Base-by-base conservation (phyloP, 1,139 yeast species). In the Cylindricascospora bacillispora region DNA sequence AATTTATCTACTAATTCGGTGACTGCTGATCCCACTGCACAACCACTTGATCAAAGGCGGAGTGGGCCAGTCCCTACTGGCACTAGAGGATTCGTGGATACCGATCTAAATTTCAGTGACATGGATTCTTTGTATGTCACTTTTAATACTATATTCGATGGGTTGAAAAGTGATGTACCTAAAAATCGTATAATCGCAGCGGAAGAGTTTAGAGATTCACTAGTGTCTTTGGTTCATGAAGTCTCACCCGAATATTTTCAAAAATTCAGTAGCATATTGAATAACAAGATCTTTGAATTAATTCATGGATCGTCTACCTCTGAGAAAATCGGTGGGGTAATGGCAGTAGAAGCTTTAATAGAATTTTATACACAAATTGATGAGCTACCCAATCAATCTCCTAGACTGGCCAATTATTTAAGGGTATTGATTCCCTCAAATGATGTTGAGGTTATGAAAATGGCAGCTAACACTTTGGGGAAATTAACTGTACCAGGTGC, bases 401-500 rank as follows among this genome's bases (percentile, higher is more conserved):
- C 95, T 4, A 63, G 97, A 39, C 74, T 82, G 49, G 92, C 94
- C 14, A 86, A 83, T 44, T 89, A 89, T 49, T 60, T 89, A 40
- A 68, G 94, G 26, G 73, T 79, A 16, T 68, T 85, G 31, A 75
- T 89, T 15, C 76, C 92, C 3, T 79, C 93, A 0, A 79, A 71
- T 41, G 95, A 89, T 47, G 64, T 75, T 21, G 80, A 73, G 20
- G 89, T 85, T 24, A 81, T 86, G 86, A 70, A 73, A 39, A 70
- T 79, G 20, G 95, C 97, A 3, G 83, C 94, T 1, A 68, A 67
- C 31, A 81, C 95, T 0, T 62, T 89, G 43, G 97, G 97, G 5
- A 79, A 78, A 43, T 61, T 89, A 40, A 93, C 97, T 0, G 72
- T 78, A 2, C 86, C 93, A 0, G 93, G 94, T 15, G 92, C 93